These are phyloP conservation scores for Fusarium staphyleae DNA, from an alignment of 2,329 filamentous ascomycete genomes.

Conservation along the genomic window DNA sequence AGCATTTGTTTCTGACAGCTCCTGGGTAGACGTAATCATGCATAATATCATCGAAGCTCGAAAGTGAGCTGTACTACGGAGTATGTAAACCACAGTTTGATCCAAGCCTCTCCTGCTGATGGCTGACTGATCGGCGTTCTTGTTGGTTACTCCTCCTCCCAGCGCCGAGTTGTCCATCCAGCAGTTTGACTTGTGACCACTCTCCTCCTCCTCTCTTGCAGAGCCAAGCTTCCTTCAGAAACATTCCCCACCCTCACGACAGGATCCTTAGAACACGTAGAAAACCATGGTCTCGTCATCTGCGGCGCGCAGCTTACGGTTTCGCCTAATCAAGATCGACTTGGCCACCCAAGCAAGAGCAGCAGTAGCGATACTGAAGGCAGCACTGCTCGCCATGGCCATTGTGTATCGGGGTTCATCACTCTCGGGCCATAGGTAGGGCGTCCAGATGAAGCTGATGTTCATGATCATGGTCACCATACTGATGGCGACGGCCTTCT, in stretches of 20 bases:
- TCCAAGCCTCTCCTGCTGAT: too few species aligned
- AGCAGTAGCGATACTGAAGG: constrained; percentile 47
- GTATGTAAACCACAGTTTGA: too few species aligned
- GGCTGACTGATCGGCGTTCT: too few species aligned
- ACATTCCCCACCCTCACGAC: not conserved
- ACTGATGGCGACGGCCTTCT: constrained; percentile 55
- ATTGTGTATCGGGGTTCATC: constrained; percentile 35
- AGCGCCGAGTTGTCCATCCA: too few species aligned
- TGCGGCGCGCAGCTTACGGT: constrained; percentile 44
- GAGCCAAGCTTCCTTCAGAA: too few species aligned
- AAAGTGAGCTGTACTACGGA: too few species aligned
- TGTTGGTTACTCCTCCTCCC: too few species aligned
- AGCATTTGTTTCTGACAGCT: too few species aligned
- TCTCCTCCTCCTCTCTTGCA: too few species aligned
- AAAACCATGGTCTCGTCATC: constrained; percentile 41
- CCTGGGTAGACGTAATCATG: too few species aligned
- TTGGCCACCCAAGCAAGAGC: constrained; percentile 50
- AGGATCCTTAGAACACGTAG: constrained; percentile 43
- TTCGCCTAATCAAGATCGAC: constrained; percentile 46
- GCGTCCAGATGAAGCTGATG: constrained; percentile 40
- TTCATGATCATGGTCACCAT: constrained; percentile 42
- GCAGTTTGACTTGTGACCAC: too few species aligned
- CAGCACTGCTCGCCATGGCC: constrained; percentile 36
- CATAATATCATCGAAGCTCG: too few species aligned
- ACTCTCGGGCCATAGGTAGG: constrained; percentile 37